phyloP scores from a whole-genome alignment of 495 filamentous ascomycete genomes.

The Schizothecium vesticola region DNA sequence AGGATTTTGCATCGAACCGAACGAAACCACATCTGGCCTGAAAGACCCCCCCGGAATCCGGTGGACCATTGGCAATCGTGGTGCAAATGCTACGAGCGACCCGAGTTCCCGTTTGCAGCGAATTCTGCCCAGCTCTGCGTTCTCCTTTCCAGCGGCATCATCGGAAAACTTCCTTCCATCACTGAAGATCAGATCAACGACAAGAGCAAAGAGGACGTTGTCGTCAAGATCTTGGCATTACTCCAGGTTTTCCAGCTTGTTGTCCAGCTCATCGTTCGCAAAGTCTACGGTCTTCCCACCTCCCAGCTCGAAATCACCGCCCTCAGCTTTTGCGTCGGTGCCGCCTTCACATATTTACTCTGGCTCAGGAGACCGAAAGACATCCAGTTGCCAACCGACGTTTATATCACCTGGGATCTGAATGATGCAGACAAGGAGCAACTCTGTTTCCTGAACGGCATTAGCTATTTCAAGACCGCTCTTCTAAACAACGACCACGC shows the following conservation, averaged over 20 bases:
- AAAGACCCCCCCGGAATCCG: too few species aligned
- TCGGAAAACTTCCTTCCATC: not conserved
- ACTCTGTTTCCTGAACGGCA: too few species aligned
- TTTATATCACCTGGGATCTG: too few species aligned
- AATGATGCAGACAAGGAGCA: too few species aligned
- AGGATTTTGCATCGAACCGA: too few species aligned
- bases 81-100: not conserved
- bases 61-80: not conserved
- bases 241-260: not conserved
- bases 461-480: too few species aligned
- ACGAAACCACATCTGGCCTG: too few species aligned
- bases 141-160: not conserved
- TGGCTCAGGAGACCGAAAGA: too few species aligned
- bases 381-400: too few species aligned
- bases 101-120: not conserved
- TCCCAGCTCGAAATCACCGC: not conserved
- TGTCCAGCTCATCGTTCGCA: not conserved
- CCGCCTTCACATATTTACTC: too few species aligned
- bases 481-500: too few species aligned
- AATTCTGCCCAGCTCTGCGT: not conserved
- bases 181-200: not conserved
- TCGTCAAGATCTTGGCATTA: not conserved
- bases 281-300: not conserved
- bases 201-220: not conserved
- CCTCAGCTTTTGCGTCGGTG: too few species aligned